phyloP scores from a whole-genome alignment of 345 rosid species.

The Populus davidiana region DNA sequence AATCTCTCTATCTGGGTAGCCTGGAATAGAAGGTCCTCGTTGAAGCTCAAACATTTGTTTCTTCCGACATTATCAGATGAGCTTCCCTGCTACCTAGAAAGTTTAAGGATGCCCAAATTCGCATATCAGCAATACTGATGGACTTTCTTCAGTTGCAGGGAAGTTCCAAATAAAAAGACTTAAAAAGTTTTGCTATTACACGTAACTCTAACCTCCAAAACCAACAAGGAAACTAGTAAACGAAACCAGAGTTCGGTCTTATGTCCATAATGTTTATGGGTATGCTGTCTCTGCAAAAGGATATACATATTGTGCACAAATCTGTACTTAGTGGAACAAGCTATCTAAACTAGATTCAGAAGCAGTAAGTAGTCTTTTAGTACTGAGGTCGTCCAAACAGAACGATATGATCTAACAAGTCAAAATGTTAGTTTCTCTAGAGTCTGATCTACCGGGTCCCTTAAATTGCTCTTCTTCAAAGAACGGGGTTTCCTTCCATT shows the following conservation, averaged over 20 bases:
- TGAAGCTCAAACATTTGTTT: background rate
- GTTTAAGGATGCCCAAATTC: background rate
- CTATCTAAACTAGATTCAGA: constrained; percentile 4
- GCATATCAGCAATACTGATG: background rate
- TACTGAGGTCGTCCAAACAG: background rate
- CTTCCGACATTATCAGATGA: background rate
- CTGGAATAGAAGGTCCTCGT: background rate
- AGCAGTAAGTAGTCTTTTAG: background rate
- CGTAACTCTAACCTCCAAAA: background rate
- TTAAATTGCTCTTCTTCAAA: constrained; percentile 12
- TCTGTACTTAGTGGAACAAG: background rate
- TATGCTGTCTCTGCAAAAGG: background rate
- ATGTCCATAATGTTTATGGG: background rate
- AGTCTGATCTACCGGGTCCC: constrained; percentile 8
- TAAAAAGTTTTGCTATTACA: background rate
- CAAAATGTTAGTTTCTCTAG: constrained; percentile 30
- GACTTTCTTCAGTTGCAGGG: background rate
- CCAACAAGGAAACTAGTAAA: background rate
- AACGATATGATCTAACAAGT: background rate
- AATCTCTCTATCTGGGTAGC: background rate
- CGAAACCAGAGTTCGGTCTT: background rate
- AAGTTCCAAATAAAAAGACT: background rate
- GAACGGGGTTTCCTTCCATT: background rate
- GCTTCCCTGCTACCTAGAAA: background rate
- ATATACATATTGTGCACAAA: background rate